Base-by-base conservation (phyloP, 257 asterid genomes). In the Nicotiana attenuata region DNA sequence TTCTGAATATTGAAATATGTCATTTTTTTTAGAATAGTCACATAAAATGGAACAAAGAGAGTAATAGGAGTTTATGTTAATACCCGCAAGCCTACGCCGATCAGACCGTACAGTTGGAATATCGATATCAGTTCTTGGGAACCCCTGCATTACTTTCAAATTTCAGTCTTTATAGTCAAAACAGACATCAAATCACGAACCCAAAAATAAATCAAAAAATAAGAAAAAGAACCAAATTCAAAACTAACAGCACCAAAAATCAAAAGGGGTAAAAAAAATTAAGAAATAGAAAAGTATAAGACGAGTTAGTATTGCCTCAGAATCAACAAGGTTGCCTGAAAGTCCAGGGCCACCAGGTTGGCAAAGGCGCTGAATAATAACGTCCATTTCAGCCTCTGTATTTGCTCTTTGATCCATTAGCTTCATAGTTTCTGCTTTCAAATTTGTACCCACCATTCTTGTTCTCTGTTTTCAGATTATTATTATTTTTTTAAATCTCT, bases 321-420 rank as follows among this genome's bases (percentile, higher is more conserved):
- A 88, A 85, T 96, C 97, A 78, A 93, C 53, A 38, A 94, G 95
- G 83, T 86, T 92, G 22, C 97, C 98, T 80, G 97, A 87, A 78
- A 96, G 89, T 16, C 99, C 98, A 77, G 98, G 97, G 29, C 97
- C 99, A 45, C 95, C 95, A 47, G 98, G 94, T 45, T 81, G 90
- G 84, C 90, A 86, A 90, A 96, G 98, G 77, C 93, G 91, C 80
- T 91, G 84, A 80, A 96, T 94, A 22, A 96, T 92, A 71, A 77
- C 82, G 81, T 96, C 87, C 98, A 94, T 92, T 88, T 94, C 99
- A 57, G 85, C 87, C 88, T 94, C 99, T 81, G 89, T 24, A 69
- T 84, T 88, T 45, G 85, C 86, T 82, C 98, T 88, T 86, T 84
- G 86, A 7, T 96, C 97, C 99, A 91, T 92, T 85, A 96, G 82